A percentile compares a stretch with the other conserved stretches of the same genome.
phyloP scores from a whole-genome alignment of 257 asterid genomes.

The Forsythia suspensa region DNA sequence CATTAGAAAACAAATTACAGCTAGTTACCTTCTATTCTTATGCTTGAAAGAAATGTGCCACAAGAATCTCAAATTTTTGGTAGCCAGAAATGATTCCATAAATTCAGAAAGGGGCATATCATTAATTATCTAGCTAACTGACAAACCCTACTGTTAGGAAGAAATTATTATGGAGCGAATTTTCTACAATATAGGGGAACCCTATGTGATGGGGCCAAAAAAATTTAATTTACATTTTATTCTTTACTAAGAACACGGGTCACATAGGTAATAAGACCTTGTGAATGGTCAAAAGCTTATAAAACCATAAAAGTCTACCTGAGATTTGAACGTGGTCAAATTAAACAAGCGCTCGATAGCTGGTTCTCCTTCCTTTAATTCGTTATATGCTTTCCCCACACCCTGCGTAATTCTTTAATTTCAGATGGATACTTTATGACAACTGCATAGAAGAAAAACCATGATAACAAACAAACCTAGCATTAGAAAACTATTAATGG shows the following conservation, averaged over 20 bases:
- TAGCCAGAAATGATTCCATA: neutral
- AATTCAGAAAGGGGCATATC: neutral
- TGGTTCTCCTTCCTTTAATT: constrained; percentile 96
- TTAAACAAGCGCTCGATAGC: constrained; percentile 83
- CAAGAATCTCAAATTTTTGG: neutral
- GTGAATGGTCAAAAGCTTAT: neutral
- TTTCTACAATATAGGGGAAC: neutral
- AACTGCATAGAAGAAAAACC: constrained; percentile 38
- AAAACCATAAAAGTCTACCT: constrained; percentile 38
- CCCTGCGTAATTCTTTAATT: constrained; percentile 58
- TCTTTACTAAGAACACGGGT: neutral
- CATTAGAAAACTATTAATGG: constrained; percentile 16
- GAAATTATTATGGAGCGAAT: neutral
- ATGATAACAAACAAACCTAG: constrained; percentile 28
- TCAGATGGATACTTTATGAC: constrained; percentile 39
- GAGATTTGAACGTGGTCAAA: constrained; percentile 59
- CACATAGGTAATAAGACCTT: neutral
- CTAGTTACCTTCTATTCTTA: neutral
- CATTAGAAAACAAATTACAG: neutral
- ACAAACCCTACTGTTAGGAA: constrained; percentile 2
- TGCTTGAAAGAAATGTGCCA: neutral
- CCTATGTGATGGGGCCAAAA: neutral
- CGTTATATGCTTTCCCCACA: constrained; percentile 86
- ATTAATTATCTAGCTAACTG: neutral
- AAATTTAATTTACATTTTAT: neutral